Evolutionary conservation across 2,329 filamentous ascomycete species (phyloP).

Genomic region (Chrysoporthe austroafricana): DNA sequence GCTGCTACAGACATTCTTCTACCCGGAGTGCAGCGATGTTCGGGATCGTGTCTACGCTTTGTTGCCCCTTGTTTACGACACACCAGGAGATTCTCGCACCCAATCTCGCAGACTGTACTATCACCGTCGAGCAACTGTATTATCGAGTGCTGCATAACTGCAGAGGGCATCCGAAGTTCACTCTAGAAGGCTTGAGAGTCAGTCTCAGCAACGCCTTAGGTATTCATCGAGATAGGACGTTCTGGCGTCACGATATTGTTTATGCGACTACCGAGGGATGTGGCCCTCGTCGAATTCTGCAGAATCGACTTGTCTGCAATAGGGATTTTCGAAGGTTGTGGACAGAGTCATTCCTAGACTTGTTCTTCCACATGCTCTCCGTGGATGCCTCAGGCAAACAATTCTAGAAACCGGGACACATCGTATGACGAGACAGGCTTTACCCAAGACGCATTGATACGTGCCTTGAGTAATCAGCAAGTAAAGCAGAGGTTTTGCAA

Average conservation of each 20-base stretch:
- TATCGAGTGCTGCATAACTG: background rate
- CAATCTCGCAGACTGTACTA: background rate
- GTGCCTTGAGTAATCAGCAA: background rate
- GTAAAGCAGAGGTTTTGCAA: background rate
- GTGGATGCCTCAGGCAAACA: background rate
- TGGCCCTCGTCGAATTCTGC: background rate
- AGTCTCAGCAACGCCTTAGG: background rate
- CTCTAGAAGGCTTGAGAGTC: background rate
- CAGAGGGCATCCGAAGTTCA: background rate
- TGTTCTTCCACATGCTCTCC: background rate
- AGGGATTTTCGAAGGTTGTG: background rate
- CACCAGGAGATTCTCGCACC: background rate
- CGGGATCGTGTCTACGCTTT: background rate
- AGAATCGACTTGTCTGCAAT: background rate
- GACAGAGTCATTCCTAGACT: background rate
- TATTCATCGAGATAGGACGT: background rate
- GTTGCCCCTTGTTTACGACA: background rate
- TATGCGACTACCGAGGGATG: background rate
- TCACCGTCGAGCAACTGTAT: background rate
- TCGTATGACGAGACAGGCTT: no score
- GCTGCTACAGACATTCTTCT: background rate
- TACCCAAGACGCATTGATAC: background rate
- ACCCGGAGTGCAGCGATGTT: background rate
- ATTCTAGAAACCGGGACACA: background rate
- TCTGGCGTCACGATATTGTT: background rate